Base-by-base conservation (phyloP, 2,329 filamentous ascomycete genomes). In the Ophiostoma angusticollis region DNA sequence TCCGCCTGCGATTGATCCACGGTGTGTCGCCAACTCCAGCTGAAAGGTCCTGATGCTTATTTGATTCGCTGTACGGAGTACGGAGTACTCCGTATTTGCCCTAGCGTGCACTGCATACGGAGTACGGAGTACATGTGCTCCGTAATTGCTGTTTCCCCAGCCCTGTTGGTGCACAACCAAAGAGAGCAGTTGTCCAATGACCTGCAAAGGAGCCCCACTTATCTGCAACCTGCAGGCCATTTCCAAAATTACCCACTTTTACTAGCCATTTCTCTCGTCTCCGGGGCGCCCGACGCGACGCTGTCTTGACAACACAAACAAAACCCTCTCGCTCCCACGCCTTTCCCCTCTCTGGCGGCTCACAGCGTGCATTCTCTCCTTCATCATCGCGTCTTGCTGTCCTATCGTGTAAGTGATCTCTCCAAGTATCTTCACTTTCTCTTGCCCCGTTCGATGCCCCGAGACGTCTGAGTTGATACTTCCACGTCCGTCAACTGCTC, bases 261-360 rank as follows among this genome's bases (percentile, higher is more conserved):
- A 28, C 33, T 22, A 14, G 23, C 22, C 30, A 18, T 31, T 38
- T 35, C 23, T 35, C 31, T 42, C 41, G 46, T 48, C 46, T 37
- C 46, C 46, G 31, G 29, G 46, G 31, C 46, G 46, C 42, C 46
- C 45, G 41, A 37, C 43, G 43, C 43, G 40, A 43, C 43, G 28
- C 33, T 29, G 35, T 36, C 19, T 34, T 37, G 36, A 35, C 40
- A 47, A 42, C 42, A 46, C 43, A 47, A 46, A 45, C 44, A 47
- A 47, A 45, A 42, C 35, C 38, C 44, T 17, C 28, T 35, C 18
- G 31, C 25, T 39, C 24, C 37, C 31, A 27, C 42, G 9, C 31
- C 38, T 37, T 37, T 37, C 29, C 31, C 39, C 38, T 31, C 33
- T 35, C 38, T 39, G 38, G 35, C 37, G 31, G 30, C 16, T 30